Conservation (phyloP, 1,139 yeast species). For the Taphrina confusa region DNA sequence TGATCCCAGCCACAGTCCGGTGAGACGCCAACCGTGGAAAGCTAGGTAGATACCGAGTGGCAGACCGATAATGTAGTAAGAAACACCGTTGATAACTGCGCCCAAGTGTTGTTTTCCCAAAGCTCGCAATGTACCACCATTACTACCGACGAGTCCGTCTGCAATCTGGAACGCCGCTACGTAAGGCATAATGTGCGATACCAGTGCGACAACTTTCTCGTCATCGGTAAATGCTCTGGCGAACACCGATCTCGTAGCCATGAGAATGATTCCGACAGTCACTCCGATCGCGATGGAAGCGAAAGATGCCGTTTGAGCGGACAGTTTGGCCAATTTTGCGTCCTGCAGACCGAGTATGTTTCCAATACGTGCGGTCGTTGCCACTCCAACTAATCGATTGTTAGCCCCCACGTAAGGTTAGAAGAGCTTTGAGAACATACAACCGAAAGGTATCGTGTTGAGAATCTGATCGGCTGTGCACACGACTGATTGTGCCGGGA, state of each 20-base stretch:
- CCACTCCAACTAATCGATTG: constrained; percentile 59
- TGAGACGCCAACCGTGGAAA: constrained; percentile 57
- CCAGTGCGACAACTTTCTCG: constrained; percentile 57
- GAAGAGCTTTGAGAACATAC: constrained; percentile 51
- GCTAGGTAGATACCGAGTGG: constrained; percentile 72
- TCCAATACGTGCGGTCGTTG: constrained; percentile 31
- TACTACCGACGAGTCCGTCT: constrained; percentile 79
- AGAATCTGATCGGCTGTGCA: constrained; percentile 77
- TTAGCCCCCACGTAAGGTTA: constrained; percentile 52
- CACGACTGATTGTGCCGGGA: constrained; percentile 88
- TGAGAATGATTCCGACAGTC: constrained; percentile 52
- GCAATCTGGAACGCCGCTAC: constrained; percentile 73
- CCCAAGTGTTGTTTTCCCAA: constrained; percentile 85
- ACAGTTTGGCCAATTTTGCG: constrained; percentile 60
- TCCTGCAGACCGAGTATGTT: constrained; percentile 82
- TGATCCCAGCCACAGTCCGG: constrained; percentile 88
- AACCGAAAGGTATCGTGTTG: constrained; percentile 86
- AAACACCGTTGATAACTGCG: constrained; percentile 71
- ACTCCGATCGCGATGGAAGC: constrained; percentile 63
- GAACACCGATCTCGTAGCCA: constrained; percentile 53
- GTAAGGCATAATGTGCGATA: constrained; percentile 63
- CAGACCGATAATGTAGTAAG: constrained; percentile 68
- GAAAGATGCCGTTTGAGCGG: constrained; percentile 64
- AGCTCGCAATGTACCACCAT: constrained; percentile 82
- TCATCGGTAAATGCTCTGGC: constrained; percentile 73